Conservation (phyloP, 1,139 yeast species). For the Hyphopichia buzzinii region DNA sequence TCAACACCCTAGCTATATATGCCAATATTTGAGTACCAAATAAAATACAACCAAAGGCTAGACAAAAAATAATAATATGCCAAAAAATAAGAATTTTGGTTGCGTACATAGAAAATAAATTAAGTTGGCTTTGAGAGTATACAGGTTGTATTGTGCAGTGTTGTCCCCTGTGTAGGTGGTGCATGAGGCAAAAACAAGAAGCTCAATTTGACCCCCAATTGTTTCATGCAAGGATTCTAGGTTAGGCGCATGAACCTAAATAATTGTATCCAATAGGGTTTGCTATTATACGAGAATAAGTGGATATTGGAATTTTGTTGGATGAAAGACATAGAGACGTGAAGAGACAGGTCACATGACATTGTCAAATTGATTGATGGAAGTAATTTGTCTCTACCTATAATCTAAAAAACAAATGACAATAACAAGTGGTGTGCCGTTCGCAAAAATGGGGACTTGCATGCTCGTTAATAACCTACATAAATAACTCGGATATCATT, state of each 20-base stretch:
- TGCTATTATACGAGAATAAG: background rate
- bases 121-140: background rate
- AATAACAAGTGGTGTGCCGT: no score
- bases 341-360: no score
- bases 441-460: no score
- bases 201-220: background rate
- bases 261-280: background rate
- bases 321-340: no score
- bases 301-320: background rate
- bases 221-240: background rate
- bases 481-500: no score
- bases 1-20: background rate
- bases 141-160: no score
- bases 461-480: no score
- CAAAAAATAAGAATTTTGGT: background rate
- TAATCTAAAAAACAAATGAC: no score
- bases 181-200: background rate
- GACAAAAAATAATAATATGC: background rate
- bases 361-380: no score
- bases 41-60: background rate
- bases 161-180: background rate
- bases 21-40: background rate
- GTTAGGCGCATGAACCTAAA: background rate
- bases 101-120: background rate
- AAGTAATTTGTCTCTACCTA: no score